Base-by-base conservation (phyloP, 768 basidiomycete genomes). In the Mycena sanguinolenta region DNA sequence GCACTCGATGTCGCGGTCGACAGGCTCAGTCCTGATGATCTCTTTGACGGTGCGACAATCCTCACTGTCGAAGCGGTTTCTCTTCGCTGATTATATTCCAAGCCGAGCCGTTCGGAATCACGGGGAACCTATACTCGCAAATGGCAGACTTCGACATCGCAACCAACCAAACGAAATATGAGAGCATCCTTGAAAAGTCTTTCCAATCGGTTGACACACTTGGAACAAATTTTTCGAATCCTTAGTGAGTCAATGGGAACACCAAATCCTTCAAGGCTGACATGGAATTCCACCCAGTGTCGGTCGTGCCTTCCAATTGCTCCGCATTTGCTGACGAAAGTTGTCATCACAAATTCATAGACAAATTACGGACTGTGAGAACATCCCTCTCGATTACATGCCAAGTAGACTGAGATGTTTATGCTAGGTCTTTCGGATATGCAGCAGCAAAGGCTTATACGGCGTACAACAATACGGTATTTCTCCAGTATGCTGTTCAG, bases 21-120 rank as follows among this genome's bases (percentile, higher is more conserved):
- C 17, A 63, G 34, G 36, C 49, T 63, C 23, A 36, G 57, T 4
- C 5, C 17, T n/a, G 57, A 58, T 38, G 57, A 23, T 4, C 36
- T 4, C 23, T 53, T 63, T 9, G 58, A 60, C 23, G 58, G 58
- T 46, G 16, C 8, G 58, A 49, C n/a, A 21, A n/a, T 49, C 46
- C 46, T n/a, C 46, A n/a, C 46, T 49, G 25, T 27, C 13, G 2
- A 52, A 23, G 28, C 25, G 50, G 16, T 27, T 27, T 27, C 50
- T 52, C 50, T 63, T 36, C 30, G 52, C 61, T 28, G n/a, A n/a
- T n/a, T n/a, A n/a, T n/a, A n/a, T n/a, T n/a, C n/a, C 61, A 63
- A 63, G 38, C 53, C 6, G 50, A 49, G 23, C 32, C 36, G 23
- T 53, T 52, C 19, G 61, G 53, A 10, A 25, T 63, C 19, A 50